Evolutionary conservation across 441 rosid species (phyloP).

Genomic region (Macaranga tanarius): DNA sequence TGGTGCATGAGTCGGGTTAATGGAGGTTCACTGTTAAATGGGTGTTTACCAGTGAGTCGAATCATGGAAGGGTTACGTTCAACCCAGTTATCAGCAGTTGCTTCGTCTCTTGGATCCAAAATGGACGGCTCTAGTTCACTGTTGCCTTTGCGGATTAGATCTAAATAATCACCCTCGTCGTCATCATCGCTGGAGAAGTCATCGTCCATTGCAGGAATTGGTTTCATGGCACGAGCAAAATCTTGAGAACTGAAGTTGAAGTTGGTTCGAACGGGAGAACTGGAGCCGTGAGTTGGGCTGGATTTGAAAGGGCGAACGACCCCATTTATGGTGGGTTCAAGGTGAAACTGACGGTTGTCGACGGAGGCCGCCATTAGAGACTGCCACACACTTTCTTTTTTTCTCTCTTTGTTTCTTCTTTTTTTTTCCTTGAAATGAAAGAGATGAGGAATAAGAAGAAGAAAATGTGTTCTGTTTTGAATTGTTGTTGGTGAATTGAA

Average conservation of each 20-base stretch:
- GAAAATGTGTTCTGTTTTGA: not conserved
- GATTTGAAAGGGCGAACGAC: conserved; percentile 50
- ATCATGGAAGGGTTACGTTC: conserved; percentile 73
- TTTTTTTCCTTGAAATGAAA: not conserved
- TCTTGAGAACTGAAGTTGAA: conserved; percentile 16
- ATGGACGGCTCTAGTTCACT: conserved; percentile 63
- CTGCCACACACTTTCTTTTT: not conserved
- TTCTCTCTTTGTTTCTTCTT: not conserved
- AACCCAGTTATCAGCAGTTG: conserved; percentile 73
- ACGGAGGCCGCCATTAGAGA: conserved; percentile 75
- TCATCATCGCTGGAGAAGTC: conserved; percentile 59
- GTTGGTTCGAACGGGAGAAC: conserved; percentile 35
- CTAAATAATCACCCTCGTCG: conserved; percentile 32
- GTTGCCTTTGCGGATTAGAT: conserved; percentile 48
- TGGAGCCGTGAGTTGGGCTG: conserved; percentile 32
- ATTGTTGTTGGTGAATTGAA: not conserved
- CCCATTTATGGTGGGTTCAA: conserved; percentile 46
- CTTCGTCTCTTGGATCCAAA: conserved; percentile 65
- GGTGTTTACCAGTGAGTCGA: conserved; percentile 93
- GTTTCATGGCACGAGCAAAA: conserved; percentile 20
- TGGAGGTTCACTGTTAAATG: conserved; percentile 83
- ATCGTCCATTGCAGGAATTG: conserved; percentile 16
- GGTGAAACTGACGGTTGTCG: conserved; percentile 69
- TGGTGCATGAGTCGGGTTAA: conserved; percentile 78
- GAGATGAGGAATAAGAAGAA: not conserved